Base-by-base conservation (phyloP, 129 eudicot genomes). In the Tagetes patula region DNA sequence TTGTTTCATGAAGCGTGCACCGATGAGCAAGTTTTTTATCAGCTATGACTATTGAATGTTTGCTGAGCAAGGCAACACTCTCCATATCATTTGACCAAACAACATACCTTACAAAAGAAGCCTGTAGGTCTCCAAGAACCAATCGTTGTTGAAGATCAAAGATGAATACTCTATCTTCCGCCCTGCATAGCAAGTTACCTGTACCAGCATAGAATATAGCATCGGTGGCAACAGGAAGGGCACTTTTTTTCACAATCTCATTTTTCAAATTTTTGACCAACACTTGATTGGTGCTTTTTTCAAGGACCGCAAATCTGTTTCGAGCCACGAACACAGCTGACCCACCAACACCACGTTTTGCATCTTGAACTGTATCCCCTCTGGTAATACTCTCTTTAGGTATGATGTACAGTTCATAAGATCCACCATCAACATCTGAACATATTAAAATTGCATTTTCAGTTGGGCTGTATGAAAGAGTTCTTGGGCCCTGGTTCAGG, bases 71-170 rank as follows among this genome's bases (percentile, higher is more conserved):
- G 59, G 95, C 95, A 65, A 88, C 88, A 68, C 84, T 87, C 78
- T 84, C 93, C 93, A 84, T 87, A 71, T 87, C 93, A 49, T 72
- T 83, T 75, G 94, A 87, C 94, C 94, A 87, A 63, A 87, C 94
- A 72, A 87, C 85, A 33, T 87, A 87, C 84, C 89, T 61, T 43
- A 84, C 82, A 61, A 85, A 85, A 71, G 93, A 71, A 10, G 87
- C 79, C 33, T 84, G 93, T 61, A 87, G 85, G 61, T 87, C 93
- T 12, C 93, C 94, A 46, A 87, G 81, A 75, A 87, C 77, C 43
- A 82, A 40, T 48, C 90, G 73, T 47, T 87, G 94, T 61, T 87
- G 94, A 59, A 87, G 89, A 75, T 87, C 94, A 77, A 82, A 87
- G 53, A 87, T 85, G 65, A 82, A 82, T 8, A 87, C 94, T 82